Base-by-base conservation (phyloP, 2,329 filamentous ascomycete species). In the Anisogramma anomala region DNA sequence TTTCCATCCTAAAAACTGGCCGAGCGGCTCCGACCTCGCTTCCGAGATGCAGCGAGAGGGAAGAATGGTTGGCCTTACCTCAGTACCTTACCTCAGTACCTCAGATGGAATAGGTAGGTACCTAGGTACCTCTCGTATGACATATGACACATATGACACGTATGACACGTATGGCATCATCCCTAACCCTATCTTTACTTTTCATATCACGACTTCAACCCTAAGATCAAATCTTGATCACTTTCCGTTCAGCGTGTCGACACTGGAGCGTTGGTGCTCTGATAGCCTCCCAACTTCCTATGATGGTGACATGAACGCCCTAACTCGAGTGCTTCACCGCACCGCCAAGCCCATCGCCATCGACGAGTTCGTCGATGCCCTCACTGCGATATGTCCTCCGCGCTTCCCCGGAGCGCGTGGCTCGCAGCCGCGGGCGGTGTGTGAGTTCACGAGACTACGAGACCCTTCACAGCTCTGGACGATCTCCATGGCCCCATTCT, bases 321-420 rank as follows among this genome's bases (percentile, higher is more conserved):
- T 60, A 50, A 54, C 58, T 33, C 55, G 58, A 47, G 59, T 66
- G 20, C 46, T 68, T 28, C 61, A 67, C 48, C 54, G 56, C 20
- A 54, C 51, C 40, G 62, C 63, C 26, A 58, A 55, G 52, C 61
- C 64, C 17, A 64, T 69, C 42, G 42, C 50, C 39, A 33, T 54
- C 31, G 33, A 39, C 45, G 67, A 70, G 51, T 71, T 71, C 47
- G 47, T 52, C 50, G 61, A 76, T 48, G 72, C 68, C 14, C 48
- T 79, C 43, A 63, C 64, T 38, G 66, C 71, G 37, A 62, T 61
- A 46, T 68, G 69, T 49, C 58, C 56, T 20, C 69, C 69, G 9
- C 65, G 69, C n/a, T 74, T 70, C 52, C 66, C 67, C 2, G 52
- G 56, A 18, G 58, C 58, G 14, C 59, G 60, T 31, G 51, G 50